Evolutionary conservation across 1,284 basidiomycete species (phyloP).

Genomic region (Coniferiporia weirii): DNA sequence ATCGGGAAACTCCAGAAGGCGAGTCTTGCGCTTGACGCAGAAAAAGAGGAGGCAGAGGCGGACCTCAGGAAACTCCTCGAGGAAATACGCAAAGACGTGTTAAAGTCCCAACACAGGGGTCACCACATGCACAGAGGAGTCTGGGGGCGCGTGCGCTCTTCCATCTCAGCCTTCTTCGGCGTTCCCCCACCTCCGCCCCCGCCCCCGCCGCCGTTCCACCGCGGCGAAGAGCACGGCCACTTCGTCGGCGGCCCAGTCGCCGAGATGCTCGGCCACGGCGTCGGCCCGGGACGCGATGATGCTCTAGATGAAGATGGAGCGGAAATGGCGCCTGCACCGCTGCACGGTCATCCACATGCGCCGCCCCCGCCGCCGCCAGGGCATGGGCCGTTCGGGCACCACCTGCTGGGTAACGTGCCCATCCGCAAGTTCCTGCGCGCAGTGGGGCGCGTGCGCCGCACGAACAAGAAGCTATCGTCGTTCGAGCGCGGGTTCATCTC

Average conservation of each 20-base stretch:
- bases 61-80: constrained; percentile 32
- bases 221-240: background rate
- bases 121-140: background rate
- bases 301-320: background rate
- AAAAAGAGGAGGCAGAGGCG: constrained; percentile 38
- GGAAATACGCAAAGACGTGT: constrained; percentile 29
- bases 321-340: background rate
- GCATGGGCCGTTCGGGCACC: constrained; percentile 12
- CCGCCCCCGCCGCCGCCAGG: constrained; percentile 13
- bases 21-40: constrained; percentile 49
- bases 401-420: constrained; percentile 20
- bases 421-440: constrained; percentile 51
- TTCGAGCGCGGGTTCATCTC: constrained; percentile 89
- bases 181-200: background rate
- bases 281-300: background rate
- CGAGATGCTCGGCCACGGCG: no score
- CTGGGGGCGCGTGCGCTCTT: background rate
- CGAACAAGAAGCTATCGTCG: constrained; percentile 66
- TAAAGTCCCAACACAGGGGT: constrained; percentile 10
- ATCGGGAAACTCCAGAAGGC: constrained; percentile 47
- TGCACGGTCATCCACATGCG: background rate
- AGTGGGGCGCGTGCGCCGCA: constrained; percentile 52
- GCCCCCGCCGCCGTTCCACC: background rate
- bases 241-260: background rate
- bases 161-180: background rate